Evolutionary conservation across 371 early-diverging fungal genomes (phyloP), one percentile per base, ranked within the genome.

Genomic region (Nosema muscidifuracis): DNA sequence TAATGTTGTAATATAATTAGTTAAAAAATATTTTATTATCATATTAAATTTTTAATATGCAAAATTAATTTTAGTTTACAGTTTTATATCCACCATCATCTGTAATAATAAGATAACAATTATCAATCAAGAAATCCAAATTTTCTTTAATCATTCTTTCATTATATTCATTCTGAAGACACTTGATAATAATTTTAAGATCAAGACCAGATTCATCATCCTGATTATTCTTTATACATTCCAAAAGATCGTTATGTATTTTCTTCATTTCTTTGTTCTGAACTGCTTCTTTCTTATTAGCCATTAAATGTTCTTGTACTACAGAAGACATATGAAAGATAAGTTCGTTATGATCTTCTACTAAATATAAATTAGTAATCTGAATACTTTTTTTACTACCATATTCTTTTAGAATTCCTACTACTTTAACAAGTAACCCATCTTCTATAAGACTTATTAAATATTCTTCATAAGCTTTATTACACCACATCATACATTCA

Each of bases 401-500:
- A 60, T 50, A 79, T 34, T 42, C 57, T 64, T 72, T 77, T 6
- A 77, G 26, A n/a, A 67, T 44, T 4, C 81, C 81, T 24, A 40
- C 44, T 16, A 77, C 43, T 53, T 56, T 69, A 4, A 81, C 7
- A 33, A 77, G 40, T 18, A 3, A 30, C 9, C 56, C 47, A 36
- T 67, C 75, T 28, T 63, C 71, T 6, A 77, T 65, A n/a, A 65
- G 26, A 15, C 42, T 66, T 20, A 16, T 24, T 4, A 38, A 12
- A 1, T 64, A 34, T 34, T 78, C 76, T 18, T 77, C 76, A 33
- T 60, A 64, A 2, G 64, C 13, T 56, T 47, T 55, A 50, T 65
- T 73, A 15, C 71, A 55, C 81, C 81, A 81, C 40, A 76, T 65
- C 10, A 70, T 65, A 42, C 78, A 77, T 10, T 73, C 65, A 13